Base-by-base conservation (phyloP, 148 eudicot species). In the Rheum nobile region DNA sequence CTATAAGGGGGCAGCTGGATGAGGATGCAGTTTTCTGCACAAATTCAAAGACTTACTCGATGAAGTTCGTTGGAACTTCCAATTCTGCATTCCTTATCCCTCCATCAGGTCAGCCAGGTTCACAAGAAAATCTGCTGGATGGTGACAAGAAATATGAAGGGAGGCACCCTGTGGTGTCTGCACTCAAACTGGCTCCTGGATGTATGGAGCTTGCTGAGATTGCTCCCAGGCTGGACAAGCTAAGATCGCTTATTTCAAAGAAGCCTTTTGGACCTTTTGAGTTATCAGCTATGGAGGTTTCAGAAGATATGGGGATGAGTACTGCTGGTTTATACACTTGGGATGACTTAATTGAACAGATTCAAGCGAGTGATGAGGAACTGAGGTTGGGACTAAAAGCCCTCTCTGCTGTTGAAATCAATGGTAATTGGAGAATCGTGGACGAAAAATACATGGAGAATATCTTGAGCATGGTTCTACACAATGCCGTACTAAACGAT, bases 21-120 rank as follows among this genome's bases (percentile, higher is more conserved):
- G 98, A 95, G 80, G 98, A 95, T 73, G 96, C 90, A 65, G 98
- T 95, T 72, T 79, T 95, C 39, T 91, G 98, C 76, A 95, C 98
- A 34, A 61, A 67, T 55, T 83, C 98, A 57, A 91, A 87, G 86
- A 95, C 98, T 39, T 95, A 88, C 47, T 88, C 87, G 1, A 67
- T 95, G 67, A 95, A 95, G 68, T 95, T 85, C 81, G 98, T 95
- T 61, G 97, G 97, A 26, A 90, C 86, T 35, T 95, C 98, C 78
- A 95, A 95, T 67, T 89, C 97, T 0, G 88, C 85, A 42, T 85
- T 91, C 50, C 96, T 95, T 4, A 80, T 95, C 69, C 98, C 98
- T 59, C 96, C 97, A 59, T 80, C 83, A 46, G 82, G 79, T 61
- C 83, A 77, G 37, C 77, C 72, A 12, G 39, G 55, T 8, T 47